Conservation (phyloP, 2,329 filamentous ascomycete genomes). For the Chrysoporthe deuterocubensis region DNA sequence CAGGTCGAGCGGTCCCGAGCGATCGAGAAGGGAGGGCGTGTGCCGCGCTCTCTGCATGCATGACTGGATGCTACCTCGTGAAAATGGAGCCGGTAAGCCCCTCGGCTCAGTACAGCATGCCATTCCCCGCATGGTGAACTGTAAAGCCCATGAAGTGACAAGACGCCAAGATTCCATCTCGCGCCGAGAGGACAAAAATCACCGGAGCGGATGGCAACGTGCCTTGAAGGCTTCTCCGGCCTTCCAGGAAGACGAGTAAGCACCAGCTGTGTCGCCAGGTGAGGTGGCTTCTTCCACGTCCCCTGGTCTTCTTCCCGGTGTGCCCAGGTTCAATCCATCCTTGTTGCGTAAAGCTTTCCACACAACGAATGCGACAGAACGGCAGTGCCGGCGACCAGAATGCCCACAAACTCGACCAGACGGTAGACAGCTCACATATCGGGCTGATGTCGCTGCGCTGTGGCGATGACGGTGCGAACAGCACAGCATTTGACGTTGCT, state of each 20-base stretch:
- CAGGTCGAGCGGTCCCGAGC: background rate
- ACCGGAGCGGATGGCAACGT: no score
- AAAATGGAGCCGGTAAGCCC: background rate
- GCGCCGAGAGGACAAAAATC: background rate
- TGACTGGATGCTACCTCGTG: slow-evolving; percentile 7
- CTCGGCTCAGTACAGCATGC: background rate
- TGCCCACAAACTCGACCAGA: background rate
- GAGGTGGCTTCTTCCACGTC: background rate
- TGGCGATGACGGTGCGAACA: background rate
- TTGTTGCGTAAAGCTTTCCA: background rate
- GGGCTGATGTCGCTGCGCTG: no score
- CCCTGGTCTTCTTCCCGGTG: background rate
- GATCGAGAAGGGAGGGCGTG: no score
- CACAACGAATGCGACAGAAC: background rate
- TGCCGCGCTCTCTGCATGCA: background rate
- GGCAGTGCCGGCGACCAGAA: background rate
- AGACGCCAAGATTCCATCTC: background rate
- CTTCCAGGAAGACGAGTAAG: background rate
- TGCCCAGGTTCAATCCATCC: background rate
- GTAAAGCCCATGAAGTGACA: background rate
- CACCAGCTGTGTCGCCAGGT: background rate
- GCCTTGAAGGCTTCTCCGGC: background rate
- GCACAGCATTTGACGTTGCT: background rate
- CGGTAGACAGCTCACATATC: background rate
- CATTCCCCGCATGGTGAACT: no score